A percentile compares a stretch with the other conserved stretches of the same genome.
These are phyloP conservation scores for Penicillium griseofulvum DNA, from an alignment of 2,329 filamentous ascomycete species.

Conservation along the genomic window DNA sequence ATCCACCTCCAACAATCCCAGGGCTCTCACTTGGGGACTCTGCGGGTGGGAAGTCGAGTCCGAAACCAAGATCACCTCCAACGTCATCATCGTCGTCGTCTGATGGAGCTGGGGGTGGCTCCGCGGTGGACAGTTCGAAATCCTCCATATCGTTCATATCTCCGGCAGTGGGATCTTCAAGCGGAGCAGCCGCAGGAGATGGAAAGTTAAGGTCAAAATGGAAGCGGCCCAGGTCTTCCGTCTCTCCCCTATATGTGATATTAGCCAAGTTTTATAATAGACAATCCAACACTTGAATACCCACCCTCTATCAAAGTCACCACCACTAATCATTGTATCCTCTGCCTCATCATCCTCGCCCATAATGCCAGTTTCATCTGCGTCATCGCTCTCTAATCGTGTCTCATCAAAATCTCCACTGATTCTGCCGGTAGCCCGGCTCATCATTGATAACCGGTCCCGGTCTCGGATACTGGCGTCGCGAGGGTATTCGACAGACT, in stretches of 20 bases:
- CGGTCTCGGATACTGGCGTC: slow-evolving; percentile 40
- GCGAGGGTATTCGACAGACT: slow-evolving; percentile 45
- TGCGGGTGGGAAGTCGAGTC: slow-evolving; percentile 29
- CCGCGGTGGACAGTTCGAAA: slow-evolving; percentile 33
- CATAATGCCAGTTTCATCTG: slow-evolving; percentile 40
- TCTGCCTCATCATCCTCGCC: slow-evolving; percentile 36
- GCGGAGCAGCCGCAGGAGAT: slow-evolving; percentile 32
- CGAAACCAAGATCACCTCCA: slow-evolving; percentile 33
- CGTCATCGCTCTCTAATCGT: slow-evolving; percentile 44
- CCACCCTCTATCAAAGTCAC: slow-evolving; percentile 41
- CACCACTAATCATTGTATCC: slow-evolving; percentile 38
- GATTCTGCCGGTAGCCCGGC: slow-evolving; percentile 42
- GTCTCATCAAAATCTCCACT: slow-evolving; percentile 54
- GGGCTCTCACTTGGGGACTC: slow-evolving; percentile 32
- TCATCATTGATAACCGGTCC: slow-evolving; percentile 43
- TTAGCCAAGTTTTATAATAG: slow-evolving; percentile 20
- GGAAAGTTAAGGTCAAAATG: slow-evolving; percentile 44
- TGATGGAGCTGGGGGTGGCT: slow-evolving; percentile 26
- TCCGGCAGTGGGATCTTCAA: slow-evolving; percentile 32
- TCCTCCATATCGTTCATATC: slow-evolving; percentile 35
- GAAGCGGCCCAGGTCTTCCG: slow-evolving; percentile 43
- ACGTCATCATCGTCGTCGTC: slow-evolving; percentile 23
- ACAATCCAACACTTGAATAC: slow-evolving; percentile 14
- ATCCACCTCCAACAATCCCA: slow-evolving; percentile 35
- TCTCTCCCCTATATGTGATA: slow-evolving; percentile 40